Percentiles rank a stretch among this genome's conserved stretches.
phyloP scores from a whole-genome alignment of 495 filamentous ascomycete species.

The Penicillium crystallinum region DNA sequence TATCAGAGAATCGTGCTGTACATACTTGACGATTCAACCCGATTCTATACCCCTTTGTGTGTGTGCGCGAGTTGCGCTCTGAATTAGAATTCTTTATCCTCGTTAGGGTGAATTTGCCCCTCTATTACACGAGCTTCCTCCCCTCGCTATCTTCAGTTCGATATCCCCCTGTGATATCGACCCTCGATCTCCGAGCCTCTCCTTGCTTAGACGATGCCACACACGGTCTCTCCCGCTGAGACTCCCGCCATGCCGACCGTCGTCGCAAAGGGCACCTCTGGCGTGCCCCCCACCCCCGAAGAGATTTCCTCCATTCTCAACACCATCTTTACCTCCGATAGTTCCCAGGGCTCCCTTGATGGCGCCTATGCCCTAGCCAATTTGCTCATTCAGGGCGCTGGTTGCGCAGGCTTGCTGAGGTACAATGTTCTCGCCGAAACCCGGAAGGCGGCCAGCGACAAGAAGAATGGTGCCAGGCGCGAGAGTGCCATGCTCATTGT shows the following conservation, averaged over 20 bases:
- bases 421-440: constrained; percentile 68
- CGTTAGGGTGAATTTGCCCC: constrained; percentile 12
- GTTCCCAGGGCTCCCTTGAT: constrained; percentile 82
- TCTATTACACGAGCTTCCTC: constrained; percentile 2
- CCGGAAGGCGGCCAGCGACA: constrained; percentile 85
- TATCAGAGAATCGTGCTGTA: constrained; percentile 4
- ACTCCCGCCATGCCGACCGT: constrained; percentile 53
- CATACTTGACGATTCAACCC: constrained; percentile 1
- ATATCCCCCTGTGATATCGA: constrained; percentile 11
- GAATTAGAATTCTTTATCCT: constrained; percentile 1
- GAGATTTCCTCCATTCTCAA: constrained; percentile 70
- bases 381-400: constrained; percentile 70
- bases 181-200: constrained; percentile 1
- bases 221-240: constrained; percentile 55
- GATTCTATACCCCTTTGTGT: constrained; percentile 4
- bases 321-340: constrained; percentile 72
- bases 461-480: constrained; percentile 81
- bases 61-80: background rate
- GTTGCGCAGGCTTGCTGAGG: constrained; percentile 63
- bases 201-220: constrained; percentile 53
- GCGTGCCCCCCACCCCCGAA: constrained; percentile 57
- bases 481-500: constrained; percentile 95
- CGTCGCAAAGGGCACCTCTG: constrained; percentile 52
- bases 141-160: background rate
- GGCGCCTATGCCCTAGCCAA: constrained; percentile 78